Conservation (phyloP, 768 basidiomycete genomes). For the Leccinellum albellum region DNA sequence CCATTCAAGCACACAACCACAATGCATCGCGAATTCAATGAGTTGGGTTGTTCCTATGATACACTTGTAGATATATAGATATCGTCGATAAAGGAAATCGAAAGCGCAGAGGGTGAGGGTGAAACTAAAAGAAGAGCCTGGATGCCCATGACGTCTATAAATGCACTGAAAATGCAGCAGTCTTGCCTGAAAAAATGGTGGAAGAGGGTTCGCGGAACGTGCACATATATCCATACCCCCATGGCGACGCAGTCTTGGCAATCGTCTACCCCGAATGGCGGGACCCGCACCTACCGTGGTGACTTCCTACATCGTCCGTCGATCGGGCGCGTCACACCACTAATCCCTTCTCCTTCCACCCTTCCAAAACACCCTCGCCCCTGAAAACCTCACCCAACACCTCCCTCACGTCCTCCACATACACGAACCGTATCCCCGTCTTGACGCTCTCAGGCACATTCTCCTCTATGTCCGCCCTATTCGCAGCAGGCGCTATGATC, state of each 20-base stretch:
- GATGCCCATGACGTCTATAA: not conserved
- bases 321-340: constrained; percentile 15
- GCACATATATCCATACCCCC: not conserved
- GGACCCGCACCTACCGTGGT: not conserved
- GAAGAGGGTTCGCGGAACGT: not conserved
- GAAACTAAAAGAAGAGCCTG: not conserved
- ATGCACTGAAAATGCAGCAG: not conserved
- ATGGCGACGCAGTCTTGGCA: not conserved
- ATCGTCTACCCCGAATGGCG: not conserved
- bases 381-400: constrained; percentile 86
- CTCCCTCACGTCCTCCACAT: constrained; percentile 90
- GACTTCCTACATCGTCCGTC: not conserved
- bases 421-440: constrained; percentile 90
- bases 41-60: not conserved
- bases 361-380: constrained; percentile 51
- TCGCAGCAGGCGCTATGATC: constrained; percentile 81
- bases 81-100: not conserved
- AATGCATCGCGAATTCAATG: not conserved
- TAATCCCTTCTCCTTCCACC: constrained; percentile 62
- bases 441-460: constrained; percentile 97
- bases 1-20: not conserved
- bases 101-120: not conserved
- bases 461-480: constrained; percentile 93
- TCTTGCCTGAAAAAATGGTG: not conserved
- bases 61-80: not conserved